Percentiles rank a stretch among this genome's conserved stretches.
These are phyloP conservation scores for Daldinia caldariorum DNA, from an alignment of 495 filamentous ascomycete genomes.

Conservation along the genomic window DNA sequence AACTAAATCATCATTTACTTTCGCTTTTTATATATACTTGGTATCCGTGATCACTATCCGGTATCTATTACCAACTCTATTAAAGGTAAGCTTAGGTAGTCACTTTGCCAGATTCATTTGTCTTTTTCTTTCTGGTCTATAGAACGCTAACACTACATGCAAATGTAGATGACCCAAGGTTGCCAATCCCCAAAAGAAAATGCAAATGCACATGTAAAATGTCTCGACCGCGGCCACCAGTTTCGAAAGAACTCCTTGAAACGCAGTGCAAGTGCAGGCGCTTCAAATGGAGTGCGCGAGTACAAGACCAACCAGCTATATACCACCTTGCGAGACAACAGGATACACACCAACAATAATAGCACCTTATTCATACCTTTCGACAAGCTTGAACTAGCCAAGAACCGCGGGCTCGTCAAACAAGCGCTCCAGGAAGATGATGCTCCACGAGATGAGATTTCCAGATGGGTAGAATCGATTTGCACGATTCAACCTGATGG, in stretches of 20 bases:
- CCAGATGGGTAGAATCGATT: background rate
- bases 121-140: background rate
- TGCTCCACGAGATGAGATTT: background rate
- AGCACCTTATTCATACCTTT: slow-evolving; percentile 21
- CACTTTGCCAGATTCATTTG: background rate
- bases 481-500: background rate
- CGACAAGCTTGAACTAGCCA: slow-evolving; percentile 15
- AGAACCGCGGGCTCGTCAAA: background rate
- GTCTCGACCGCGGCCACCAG: background rate
- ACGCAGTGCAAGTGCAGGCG: background rate
- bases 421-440: background rate
- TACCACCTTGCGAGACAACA: background rate
- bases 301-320: background rate
- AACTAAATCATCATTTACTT: background rate
- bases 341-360: background rate
- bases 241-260: background rate
- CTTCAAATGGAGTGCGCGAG: background rate
- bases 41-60: background rate
- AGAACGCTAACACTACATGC: background rate
- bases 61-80: no score
- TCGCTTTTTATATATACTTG: background rate
- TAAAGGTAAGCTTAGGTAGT: background rate
- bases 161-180: slow-evolving; percentile 1
- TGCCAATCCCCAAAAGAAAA: background rate
- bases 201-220: background rate